Evolutionary conservation across 805 yeast genomes (phyloP), one percentile per base, ranked within the genome.

Genomic region (Saccharomycopsis babjevae): DNA sequence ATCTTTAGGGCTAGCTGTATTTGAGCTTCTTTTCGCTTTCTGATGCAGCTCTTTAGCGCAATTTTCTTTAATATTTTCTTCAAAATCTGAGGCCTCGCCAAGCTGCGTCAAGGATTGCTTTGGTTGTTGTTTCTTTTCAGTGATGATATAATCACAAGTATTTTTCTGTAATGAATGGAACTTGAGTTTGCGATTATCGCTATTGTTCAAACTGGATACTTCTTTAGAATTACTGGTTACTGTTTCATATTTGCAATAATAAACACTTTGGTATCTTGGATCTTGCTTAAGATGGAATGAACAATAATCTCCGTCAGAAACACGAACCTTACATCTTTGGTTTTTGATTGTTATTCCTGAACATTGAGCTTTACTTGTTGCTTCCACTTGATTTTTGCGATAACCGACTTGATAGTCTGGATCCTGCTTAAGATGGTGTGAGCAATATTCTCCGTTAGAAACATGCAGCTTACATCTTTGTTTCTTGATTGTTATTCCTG

Each of bases 261-360:
- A 1, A 30, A n/a, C 52, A 7, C 46, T 13, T 25, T n/a, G 22
- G n/a, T 36, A 32, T 42, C 39, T 25, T 32, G 28, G 57, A 32
- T 56, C 50, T 60, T 68, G 71, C 7, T 40, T 13, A 25, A 55
- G 59, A 58, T 77, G 79, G 64, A 76, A 72, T 16, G 67, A 71
- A 59, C 81, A 77, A 64, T 68, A 76, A 2, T 65, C 60, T 3
- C 64, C 65, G 0, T 61, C 65, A 4, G 59, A 62, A 15, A 68
- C 69, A 5, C 52, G 39, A 16, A 72, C 68, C 65, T 74, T 76
- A 66, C 83, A 79, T 59, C 75, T 68, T 22, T 62, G 65, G 1
- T 80, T 80, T 58, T 74, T 74, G 54, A 59, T 67, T 1, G 83
- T 79, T 4, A 66, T 70, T 3, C 83, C 83, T 8, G 62, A 66